These are phyloP conservation scores for Spergularia bocconei DNA, from an alignment of 148 eudicot species.

Conservation along the genomic window DNA sequence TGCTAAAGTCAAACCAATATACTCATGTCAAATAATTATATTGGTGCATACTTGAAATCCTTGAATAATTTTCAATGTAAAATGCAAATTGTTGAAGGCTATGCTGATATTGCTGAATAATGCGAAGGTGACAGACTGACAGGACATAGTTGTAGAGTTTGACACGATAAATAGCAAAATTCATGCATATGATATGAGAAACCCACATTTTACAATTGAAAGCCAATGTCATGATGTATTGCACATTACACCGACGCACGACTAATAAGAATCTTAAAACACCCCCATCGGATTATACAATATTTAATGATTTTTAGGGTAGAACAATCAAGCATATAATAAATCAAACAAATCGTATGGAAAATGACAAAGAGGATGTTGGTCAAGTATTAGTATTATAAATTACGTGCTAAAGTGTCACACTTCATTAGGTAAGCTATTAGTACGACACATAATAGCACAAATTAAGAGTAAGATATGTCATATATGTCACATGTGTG, in stretches of 20 bases:
- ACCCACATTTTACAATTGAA: neutral
- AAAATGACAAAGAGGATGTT: constrained; percentile 5
- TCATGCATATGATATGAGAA: neutral
- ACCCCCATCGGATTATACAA: neutral
- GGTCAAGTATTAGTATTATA: neutral
- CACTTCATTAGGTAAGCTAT: too few relatives aligned
- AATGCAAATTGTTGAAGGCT: too few relatives aligned
- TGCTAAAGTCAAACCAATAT: too few relatives aligned
- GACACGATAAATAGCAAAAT: neutral
- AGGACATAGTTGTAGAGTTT: neutral
- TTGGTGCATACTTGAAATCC: too few relatives aligned
- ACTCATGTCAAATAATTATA: too few relatives aligned
- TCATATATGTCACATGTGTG: neutral
- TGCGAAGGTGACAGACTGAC: too few relatives aligned
- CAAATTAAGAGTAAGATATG: neutral
- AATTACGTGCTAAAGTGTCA: too few relatives aligned
- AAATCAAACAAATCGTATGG: neutral
- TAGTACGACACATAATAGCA: neutral
- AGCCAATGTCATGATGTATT: neutral
- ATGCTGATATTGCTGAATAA: too few relatives aligned
- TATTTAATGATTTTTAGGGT: neutral
- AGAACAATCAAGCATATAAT: too few relatives aligned
- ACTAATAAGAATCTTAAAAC: neutral
- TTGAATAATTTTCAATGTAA: too few relatives aligned
- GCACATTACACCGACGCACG: neutral